phyloP scores from a whole-genome alignment of 2,329 filamentous ascomycete species.

The Cercospora sp. region DNA sequence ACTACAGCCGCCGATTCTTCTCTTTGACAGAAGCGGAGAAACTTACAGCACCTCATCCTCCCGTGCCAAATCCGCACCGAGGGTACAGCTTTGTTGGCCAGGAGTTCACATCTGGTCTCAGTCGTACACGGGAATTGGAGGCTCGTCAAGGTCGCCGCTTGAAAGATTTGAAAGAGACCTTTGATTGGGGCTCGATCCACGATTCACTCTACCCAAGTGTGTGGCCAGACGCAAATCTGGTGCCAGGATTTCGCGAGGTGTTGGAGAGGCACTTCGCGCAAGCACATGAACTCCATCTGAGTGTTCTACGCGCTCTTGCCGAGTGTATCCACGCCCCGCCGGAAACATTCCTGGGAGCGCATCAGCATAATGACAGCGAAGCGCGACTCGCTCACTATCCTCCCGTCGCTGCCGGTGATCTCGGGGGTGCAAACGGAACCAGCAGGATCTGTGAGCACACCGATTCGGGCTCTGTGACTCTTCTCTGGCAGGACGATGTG shows the following conservation, averaged over 20 bases:
- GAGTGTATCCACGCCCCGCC: slow-evolving; percentile 6
- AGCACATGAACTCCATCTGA: slow-evolving; percentile 9
- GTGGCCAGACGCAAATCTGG: slow-evolving; percentile 12
- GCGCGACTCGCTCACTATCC: slow-evolving; percentile 20
- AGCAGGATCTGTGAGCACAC: slow-evolving; percentile 20
- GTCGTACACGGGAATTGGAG: slow-evolving; percentile 11
- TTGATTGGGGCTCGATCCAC: slow-evolving; percentile 15
- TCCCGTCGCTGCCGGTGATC: not conserved
- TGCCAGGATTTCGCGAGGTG: slow-evolving; percentile 12
- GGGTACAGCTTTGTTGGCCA: slow-evolving; percentile 21
- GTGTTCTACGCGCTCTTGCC: slow-evolving; percentile 15
- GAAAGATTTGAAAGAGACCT: slow-evolving; percentile 18
- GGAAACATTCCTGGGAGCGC: slow-evolving; percentile 8
- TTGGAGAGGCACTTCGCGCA: slow-evolving; percentile 15
- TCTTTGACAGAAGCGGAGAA: slow-evolving; percentile 13
- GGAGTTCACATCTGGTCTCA: slow-evolving; percentile 17
- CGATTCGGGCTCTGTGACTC: slow-evolving; percentile 18
- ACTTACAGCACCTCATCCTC: slow-evolving; percentile 16
- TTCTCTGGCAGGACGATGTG: slow-evolving; percentile 21
- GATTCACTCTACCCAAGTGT: slow-evolving; percentile 17
- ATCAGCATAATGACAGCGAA: slow-evolving; percentile 15
- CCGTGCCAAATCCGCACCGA: slow-evolving; percentile 18
- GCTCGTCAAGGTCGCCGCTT: slow-evolving; percentile 15
- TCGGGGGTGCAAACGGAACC: slow-evolving; percentile 11
- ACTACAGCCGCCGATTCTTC: slow-evolving; percentile 18